Percentiles rank a stretch among this genome's conserved stretches.
Conservation (phyloP, 179 eudicot species). For the Actinidia arguta region DNA sequence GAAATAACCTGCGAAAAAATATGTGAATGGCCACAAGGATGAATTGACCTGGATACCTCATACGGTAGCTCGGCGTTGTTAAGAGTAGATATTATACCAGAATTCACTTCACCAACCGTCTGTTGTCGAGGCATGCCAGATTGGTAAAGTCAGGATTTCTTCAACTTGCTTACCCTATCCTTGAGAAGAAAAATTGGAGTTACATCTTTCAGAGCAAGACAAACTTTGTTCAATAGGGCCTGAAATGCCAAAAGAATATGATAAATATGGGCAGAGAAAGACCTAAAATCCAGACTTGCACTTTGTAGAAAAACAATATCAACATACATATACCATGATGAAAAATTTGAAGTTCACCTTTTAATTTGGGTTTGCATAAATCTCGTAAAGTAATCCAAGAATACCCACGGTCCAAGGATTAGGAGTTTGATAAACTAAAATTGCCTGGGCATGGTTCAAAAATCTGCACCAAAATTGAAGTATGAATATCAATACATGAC, state of each 20-base stretch:
- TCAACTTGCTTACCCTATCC: conserved; percentile 69
- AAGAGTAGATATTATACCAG: conserved; percentile 44
- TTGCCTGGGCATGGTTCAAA: conserved; percentile 82
- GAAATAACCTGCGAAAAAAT: conserved; percentile 61
- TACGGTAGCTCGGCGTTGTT: conserved; percentile 66
- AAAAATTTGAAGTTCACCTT: conserved; percentile 96
- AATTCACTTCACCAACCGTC: conserved; percentile 44
- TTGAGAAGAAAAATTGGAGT: conserved; percentile 69
- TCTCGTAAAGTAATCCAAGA: conserved; percentile 88
- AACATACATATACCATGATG: conserved; percentile 63
- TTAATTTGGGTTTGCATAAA: conserved; percentile 84
- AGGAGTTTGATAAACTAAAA: conserved; percentile 81
- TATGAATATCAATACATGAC: conserved; percentile 4
- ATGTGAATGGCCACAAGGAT: conserved; percentile 58
- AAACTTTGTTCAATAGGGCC: conserved; percentile 82
- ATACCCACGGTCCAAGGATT: conserved; percentile 91
- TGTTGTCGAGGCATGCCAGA: conserved; percentile 56
- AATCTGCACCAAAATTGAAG: conserved; percentile 46
- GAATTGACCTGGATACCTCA: conserved; percentile 59
- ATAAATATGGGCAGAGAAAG: not conserved
- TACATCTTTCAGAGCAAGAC: conserved; percentile 76
- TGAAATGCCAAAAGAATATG: conserved; percentile 25
- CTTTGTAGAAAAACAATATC: not conserved
- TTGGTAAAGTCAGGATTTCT: conserved; percentile 95
- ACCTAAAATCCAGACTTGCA: conserved; percentile 2